These are phyloP conservation scores for Blastobotrys apis DNA, from an alignment of 1,139 yeast species.

Conservation along the genomic window DNA sequence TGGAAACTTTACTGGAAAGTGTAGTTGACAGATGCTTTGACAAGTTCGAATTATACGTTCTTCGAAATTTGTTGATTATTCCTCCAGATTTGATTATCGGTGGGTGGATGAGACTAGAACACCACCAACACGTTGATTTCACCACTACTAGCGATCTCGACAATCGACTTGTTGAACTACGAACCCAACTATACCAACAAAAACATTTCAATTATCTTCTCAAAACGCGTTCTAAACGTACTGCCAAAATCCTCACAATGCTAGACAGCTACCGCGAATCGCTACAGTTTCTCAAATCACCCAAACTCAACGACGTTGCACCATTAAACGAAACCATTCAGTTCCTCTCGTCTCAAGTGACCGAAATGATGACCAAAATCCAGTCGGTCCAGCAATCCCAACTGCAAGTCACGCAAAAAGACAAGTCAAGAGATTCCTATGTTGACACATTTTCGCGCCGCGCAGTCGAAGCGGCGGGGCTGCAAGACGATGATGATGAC, in stretches of 20 bases:
- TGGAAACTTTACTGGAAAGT: slow-evolving; percentile 73
- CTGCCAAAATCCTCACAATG: slow-evolving; percentile 38
- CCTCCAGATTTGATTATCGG: slow-evolving; percentile 63
- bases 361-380: slow-evolving; percentile 16
- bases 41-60: slow-evolving; percentile 75
- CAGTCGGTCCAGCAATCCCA: slow-evolving; percentile 10
- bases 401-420: background rate
- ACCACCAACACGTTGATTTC: slow-evolving; percentile 56
- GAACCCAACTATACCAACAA: slow-evolving; percentile 45
- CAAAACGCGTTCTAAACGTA: slow-evolving; percentile 37
- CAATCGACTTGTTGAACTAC: slow-evolving; percentile 38
- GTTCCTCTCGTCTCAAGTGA: slow-evolving; percentile 40
- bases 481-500: slow-evolving; percentile 1
- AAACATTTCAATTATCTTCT: slow-evolving; percentile 44
- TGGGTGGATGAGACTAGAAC: slow-evolving; percentile 65
- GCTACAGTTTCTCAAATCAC: slow-evolving; percentile 22
- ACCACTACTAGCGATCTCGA: slow-evolving; percentile 34
- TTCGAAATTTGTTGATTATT: slow-evolving; percentile 69
- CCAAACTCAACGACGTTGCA: slow-evolving; percentile 40
- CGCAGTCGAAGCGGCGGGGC: slow-evolving; percentile 20
- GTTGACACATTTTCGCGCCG: slow-evolving; percentile 20
- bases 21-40: slow-evolving; percentile 84
- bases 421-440: slow-evolving; percentile 20
- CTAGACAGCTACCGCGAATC: slow-evolving; percentile 38
- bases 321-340: slow-evolving; percentile 54